phyloP scores from a whole-genome alignment of 345 rosid species.

The Acer campestre region DNA sequence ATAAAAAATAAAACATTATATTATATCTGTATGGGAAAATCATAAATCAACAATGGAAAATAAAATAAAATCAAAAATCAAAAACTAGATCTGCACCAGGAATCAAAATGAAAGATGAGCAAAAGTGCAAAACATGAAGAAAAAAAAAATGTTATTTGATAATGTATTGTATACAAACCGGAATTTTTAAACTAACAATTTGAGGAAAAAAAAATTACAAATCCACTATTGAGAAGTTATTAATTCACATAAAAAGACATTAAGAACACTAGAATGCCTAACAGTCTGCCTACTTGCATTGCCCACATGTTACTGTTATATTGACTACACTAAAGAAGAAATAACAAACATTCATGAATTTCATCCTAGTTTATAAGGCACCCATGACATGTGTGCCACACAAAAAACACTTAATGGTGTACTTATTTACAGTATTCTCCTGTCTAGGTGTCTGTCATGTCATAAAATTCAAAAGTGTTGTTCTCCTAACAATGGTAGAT shows the following conservation, averaged over 20 bases:
- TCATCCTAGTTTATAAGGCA: not conserved
- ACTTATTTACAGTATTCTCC: not conserved
- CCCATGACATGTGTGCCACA: constrained; percentile 2
- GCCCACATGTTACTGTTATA: not conserved
- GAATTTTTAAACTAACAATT: not conserved
- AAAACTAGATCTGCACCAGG: not conserved
- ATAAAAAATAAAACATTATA: not conserved
- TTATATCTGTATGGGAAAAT: not conserved
- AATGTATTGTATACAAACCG: not conserved
- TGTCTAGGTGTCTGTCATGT: constrained; percentile 5
- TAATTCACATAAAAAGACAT: not conserved
- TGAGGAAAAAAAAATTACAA: not conserved
- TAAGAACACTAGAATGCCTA: not conserved
- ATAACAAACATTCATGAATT: not conserved
- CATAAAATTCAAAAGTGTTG: not conserved
- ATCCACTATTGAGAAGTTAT: not conserved
- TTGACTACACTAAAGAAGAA: not conserved
- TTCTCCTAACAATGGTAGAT: not conserved
- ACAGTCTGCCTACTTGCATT: not conserved
- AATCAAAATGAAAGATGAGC: not conserved
- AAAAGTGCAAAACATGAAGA: not conserved
- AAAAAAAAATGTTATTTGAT: not conserved
- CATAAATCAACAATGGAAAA: not conserved
- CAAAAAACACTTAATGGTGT: not conserved
- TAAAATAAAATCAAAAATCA: not conserved